phyloP scores from a whole-genome alignment of 192 early-diverging fungal species.

The Paraglomus brasilianum region DNA sequence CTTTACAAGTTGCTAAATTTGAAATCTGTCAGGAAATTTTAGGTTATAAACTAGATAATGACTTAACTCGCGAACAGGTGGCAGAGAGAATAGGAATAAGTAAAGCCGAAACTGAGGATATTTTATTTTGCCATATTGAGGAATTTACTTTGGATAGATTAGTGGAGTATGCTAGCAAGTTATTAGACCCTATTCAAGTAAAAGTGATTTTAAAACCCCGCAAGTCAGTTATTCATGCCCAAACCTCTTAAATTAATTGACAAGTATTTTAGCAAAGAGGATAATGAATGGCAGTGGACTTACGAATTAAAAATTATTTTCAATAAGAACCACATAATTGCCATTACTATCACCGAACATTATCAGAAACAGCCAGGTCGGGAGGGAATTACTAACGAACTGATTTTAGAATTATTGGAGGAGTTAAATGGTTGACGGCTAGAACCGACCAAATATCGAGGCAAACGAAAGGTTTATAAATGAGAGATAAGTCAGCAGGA shows the following conservation, averaged over 20 bases:
- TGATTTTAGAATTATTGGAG: slow-evolving; percentile 4
- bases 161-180: neutral
- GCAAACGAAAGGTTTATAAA: neutral
- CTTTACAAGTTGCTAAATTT: slow-evolving; percentile 1
- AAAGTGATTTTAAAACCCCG: neutral
- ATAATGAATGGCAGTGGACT: slow-evolving; percentile 7
- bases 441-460: neutral
- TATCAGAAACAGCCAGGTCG: neutral
- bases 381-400: slow-evolving; percentile 13
- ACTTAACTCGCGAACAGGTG: neutral
- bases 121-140: slow-evolving; percentile 8
- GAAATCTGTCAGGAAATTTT: slow-evolving; percentile 5
- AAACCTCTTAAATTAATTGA: slow-evolving; percentile 4
- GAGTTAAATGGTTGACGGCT: neutral
- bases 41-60: neutral
- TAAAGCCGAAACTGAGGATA: neutral
- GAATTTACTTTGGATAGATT: slow-evolving; percentile 5
- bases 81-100: neutral
- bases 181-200: neutral
- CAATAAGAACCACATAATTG: neutral
- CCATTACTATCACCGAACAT: slow-evolving; percentile 11
- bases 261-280: slow-evolving; percentile 1
- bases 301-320: slow-evolving; percentile 1
- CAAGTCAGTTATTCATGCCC: neutral
- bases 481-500: neutral